Percentiles rank a stretch among this genome's conserved stretches.
These are phyloP conservation scores for Rhododendron williamsianum DNA, from an alignment of 148 eudicot species.

Conservation along the genomic window DNA sequence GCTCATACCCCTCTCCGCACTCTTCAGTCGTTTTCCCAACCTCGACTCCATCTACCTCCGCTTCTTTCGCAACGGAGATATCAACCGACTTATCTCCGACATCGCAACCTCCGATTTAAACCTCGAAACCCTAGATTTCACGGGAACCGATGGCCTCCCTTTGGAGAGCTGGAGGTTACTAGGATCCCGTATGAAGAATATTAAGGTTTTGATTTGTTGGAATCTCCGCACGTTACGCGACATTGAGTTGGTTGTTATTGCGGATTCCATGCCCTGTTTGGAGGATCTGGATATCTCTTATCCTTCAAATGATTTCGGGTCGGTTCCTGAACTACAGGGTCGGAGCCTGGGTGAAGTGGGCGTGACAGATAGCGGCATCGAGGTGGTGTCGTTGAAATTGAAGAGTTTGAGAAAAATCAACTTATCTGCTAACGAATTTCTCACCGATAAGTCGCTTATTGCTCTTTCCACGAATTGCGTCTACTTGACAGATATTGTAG, in stretches of 20 bases:
- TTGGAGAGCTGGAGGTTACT: constrained; percentile 22
- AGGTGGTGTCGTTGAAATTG: constrained; percentile 35
- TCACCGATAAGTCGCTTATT: constrained; percentile 48
- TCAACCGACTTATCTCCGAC: constrained; percentile 18
- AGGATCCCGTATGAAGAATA: constrained; percentile 12
- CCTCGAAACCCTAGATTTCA: constrained; percentile 35
- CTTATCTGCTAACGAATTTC: constrained; percentile 40
- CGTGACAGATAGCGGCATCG: constrained; percentile 54
- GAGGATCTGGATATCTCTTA: constrained; percentile 46
- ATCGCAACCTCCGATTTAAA: constrained; percentile 22
- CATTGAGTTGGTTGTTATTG: constrained; percentile 31
- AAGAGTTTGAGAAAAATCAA: constrained; percentile 37
- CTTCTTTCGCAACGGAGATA: constrained; percentile 16
- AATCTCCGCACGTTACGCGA: constrained; percentile 18
- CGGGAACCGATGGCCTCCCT: constrained; percentile 28
- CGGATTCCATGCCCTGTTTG: constrained; percentile 26
- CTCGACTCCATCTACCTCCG: constrained; percentile 36
- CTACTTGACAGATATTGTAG: constrained; percentile 40
- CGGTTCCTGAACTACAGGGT: too few species aligned
- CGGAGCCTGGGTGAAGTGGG: constrained; percentile 8
- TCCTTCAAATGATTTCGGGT: background rate
- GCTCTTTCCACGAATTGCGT: constrained; percentile 39
- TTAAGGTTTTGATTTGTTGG: constrained; percentile 37
- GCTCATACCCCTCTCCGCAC: constrained; percentile 21
- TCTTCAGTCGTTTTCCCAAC: constrained; percentile 39